Evolutionary conservation across 1,284 basidiomycete species (phyloP), one percentile per base, ranked within the genome.

Genomic region (Agroathelia rolfsii): DNA sequence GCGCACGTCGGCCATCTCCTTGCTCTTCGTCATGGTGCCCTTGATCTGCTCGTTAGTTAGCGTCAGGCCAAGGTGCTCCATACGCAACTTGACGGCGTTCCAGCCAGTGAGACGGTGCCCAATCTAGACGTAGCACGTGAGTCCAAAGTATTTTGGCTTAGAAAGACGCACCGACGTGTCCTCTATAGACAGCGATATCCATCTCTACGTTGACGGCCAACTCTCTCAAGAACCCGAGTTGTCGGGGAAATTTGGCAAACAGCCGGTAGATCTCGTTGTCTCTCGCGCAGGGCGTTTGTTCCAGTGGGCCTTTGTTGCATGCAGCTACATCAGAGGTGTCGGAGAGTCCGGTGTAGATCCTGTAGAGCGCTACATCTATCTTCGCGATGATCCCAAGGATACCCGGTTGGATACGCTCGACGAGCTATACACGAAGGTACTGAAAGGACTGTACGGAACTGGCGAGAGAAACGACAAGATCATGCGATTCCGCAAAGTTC

Each of bases 11-110:
- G 95, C 95, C 38, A 99, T 80, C 62, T 96, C 88, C 79, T 98
- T 98, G 72, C 98, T 97, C 76, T 96, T 97, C 60, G 84, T 80
- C 2, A 95, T 98, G 24, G 90, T 93, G 50, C 97, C 93, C 80
- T 98, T 95, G 70, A 95, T 69, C 74, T 82, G 42, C 8, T 82
- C 87, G 49, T 92, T 88, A n/a, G 74, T 81, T 38, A 92, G 69
- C 41, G 62, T 66, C 35, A 98, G 73, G 40, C 87, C 86, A 32
- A 98, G 78, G 59, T 97, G 95, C 65, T 99, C 93, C 17, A 95
- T 93, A 58, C 95, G 87, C 43, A 86, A 93, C 77, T 97, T 98
- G 76, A 99, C 92, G 24, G 92, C 93, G 55, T 96, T 97, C 93
- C 93, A 97, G 30, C 92, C 92, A 5, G 92, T 95, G 37, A 96